Base-by-base conservation (phyloP, 2,329 filamentous ascomycete genomes). In the Gnomoniopsis sp. region DNA sequence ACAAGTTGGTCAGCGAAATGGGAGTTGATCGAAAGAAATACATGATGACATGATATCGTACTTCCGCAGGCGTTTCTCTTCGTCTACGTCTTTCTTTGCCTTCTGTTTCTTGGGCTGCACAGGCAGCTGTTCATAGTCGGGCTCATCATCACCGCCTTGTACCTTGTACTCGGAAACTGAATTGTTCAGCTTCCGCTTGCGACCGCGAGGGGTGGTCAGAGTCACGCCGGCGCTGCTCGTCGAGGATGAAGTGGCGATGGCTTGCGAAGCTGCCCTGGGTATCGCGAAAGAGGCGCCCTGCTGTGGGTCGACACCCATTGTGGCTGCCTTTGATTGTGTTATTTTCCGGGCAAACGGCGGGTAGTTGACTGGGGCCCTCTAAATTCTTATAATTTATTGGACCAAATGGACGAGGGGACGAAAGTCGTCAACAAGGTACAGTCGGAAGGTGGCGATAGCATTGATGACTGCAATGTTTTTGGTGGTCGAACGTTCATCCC, bases 61-160 rank as follows among this genome's bases (percentile, higher is more conserved):
- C 59, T 53, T 55, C 43, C 59, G 56, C 46, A 61, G 53, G 3
- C 59, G 57, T 33, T 61, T 59, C 44, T 61, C 59, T 12, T 30
- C 50, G 19, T 44, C 2, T 3, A 11, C 44, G 11, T 15, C 4
- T 19, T 59, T 61, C 48, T 55, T 51, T 3, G 48, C 14, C 22
- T 48, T 48, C 30, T 15, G 50, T 43, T 55, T 52, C 17, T 53
- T 58, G 15, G 30, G 44, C 23, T 17, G 11, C 2, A 12, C 2
- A 1, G 21, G 14, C 10, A 19, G 43, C 43, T 46, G 43, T 19
- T 46, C 43, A 22, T 10, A 19, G 17, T 46, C 43, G 8, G n/a
- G 38, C 50, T 34, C 21, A n/a, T n/a, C 34, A 19, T 34, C 14
- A 2, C 19, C 23, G 15, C 3, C 38, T 3, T 15, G 7, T 12